A percentile compares a stretch with the other conserved stretches of the same genome.
Conservation (phyloP, 2,329 filamentous ascomycete genomes). For the Fusarium sp. region DNA sequence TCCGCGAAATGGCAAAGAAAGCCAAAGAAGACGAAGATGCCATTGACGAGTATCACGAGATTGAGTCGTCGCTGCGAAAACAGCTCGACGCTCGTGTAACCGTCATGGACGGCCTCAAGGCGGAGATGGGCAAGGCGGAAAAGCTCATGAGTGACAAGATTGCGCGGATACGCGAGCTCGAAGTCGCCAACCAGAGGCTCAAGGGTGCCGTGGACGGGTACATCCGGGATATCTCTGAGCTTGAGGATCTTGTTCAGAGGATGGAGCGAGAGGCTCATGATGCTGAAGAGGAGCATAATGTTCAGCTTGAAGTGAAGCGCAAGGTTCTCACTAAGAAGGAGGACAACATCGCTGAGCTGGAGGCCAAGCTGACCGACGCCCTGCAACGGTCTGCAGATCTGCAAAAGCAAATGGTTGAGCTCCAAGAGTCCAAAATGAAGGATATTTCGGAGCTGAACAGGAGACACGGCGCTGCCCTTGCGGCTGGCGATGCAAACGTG, state of each 20-base stretch:
- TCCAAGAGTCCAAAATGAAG: constrained; percentile 50
- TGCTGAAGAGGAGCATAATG: constrained; percentile 46
- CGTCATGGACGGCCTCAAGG: constrained; percentile 61
- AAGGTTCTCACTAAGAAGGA: constrained; percentile 53
- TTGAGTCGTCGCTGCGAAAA: constrained; percentile 66
- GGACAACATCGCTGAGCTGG: constrained; percentile 55
- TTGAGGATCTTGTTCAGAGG: constrained; percentile 63
- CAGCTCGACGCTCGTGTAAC: constrained; percentile 66
- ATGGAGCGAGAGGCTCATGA: constrained; percentile 57
- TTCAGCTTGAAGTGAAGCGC: constrained; percentile 50
- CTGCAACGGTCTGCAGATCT: constrained; percentile 54
- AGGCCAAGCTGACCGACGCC: constrained; percentile 57
- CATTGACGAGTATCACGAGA: constrained; percentile 70
- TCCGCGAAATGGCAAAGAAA: constrained; percentile 62
- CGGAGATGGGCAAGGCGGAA: constrained; percentile 53
- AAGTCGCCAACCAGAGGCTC: constrained; percentile 62
- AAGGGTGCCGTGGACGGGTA: constrained; percentile 65
- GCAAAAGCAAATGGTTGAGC: constrained; percentile 52
- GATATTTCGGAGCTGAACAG: constrained; percentile 53
- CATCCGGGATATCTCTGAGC: constrained; percentile 63
- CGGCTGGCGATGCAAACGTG: constrained; percentile 63
- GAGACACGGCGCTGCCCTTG: constrained; percentile 60
- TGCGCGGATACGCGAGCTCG: constrained; percentile 58
- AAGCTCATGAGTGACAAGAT: constrained; percentile 53
- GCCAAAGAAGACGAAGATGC: constrained; percentile 62